A percentile compares a stretch with the other conserved stretches of the same genome.
Evolutionary conservation across 2,329 filamentous ascomycete genomes (phyloP).

Genomic region (Aureobasidium sp.): DNA sequence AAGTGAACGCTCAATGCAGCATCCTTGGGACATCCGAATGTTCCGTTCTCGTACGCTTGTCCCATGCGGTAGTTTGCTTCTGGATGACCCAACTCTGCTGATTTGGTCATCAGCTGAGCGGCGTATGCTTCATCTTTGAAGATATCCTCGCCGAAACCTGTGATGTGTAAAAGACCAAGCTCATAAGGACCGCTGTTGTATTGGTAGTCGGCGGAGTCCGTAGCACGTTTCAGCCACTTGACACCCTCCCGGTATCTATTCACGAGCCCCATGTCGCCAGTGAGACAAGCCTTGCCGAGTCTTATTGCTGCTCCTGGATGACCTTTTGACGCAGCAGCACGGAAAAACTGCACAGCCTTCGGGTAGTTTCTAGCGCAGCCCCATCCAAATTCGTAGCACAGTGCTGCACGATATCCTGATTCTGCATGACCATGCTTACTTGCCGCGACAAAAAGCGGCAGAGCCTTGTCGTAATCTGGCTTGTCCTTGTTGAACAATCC

Average conservation of each 20-base stretch:
- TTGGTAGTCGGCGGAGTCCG: conserved; percentile 80
- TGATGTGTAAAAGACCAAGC: conserved; percentile 79
- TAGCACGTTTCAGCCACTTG: conserved; percentile 91
- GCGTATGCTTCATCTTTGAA: conserved; percentile 88
- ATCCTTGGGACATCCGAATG: conserved; percentile 78
- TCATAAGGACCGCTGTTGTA: conserved; percentile 93
- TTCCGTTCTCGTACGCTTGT: conserved; percentile 94
- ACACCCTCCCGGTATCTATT: conserved; percentile 84
- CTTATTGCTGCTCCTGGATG: conserved; percentile 93
- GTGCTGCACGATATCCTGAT: conserved; percentile 82
- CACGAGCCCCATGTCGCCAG: conserved; percentile 75
- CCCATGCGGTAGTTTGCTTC: conserved; percentile 83
- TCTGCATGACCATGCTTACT: conserved; percentile 97
- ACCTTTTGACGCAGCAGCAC: conserved; percentile 81
- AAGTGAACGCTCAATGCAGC: conserved; percentile 93
- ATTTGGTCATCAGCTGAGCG: conserved; percentile 87
- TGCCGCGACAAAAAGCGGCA: conserved; percentile 84
- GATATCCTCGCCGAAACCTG: conserved; percentile 87
- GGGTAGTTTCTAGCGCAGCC: conserved; percentile 81
- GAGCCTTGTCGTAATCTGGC: conserved; percentile 83
- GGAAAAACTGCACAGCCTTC: conserved; percentile 90
- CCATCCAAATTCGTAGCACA: conserved; percentile 99
- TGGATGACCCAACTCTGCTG: conserved; percentile 81
- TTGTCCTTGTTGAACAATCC: conserved; percentile 94
- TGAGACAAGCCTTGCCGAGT: conserved; percentile 81